These are phyloP conservation scores for Ganoderma lucidum DNA, from an alignment of 1,284 basidiomycete species.

Conservation along the genomic window DNA sequence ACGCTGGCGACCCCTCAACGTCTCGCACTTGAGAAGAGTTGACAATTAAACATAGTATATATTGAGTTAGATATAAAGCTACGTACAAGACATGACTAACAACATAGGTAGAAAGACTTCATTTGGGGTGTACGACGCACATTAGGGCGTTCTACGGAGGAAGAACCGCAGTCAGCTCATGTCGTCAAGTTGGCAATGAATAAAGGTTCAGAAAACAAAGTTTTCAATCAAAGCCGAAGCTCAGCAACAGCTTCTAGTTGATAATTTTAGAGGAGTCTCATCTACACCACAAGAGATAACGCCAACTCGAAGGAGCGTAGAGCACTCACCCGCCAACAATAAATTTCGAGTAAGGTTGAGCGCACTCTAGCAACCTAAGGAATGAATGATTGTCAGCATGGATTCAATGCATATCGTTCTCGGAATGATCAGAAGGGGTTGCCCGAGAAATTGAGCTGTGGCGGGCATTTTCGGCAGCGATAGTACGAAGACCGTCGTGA, in stretches of 20 bases:
- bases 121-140: not conserved
- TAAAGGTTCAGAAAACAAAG: slow-evolving; percentile 31
- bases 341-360: not conserved
- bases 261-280: slow-evolving; percentile 55
- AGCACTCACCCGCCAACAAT: slow-evolving; percentile 4
- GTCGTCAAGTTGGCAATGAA: not conserved
- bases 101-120: not conserved
- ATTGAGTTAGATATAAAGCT: not conserved
- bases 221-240: slow-evolving; percentile 67
- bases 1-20: too few relatives aligned
- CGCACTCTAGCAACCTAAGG: slow-evolving; percentile 4
- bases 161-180: not conserved
- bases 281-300: slow-evolving; percentile 39
- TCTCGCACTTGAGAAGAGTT: not conserved
- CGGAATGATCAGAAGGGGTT: slow-evolving; percentile 68
- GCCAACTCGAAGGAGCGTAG: slow-evolving; percentile 2
- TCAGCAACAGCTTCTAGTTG: slow-evolving; percentile 90
- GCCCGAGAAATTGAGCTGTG: slow-evolving; percentile 87
- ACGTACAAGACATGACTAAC: not conserved
- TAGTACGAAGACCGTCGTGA: slow-evolving; percentile 92
- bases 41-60: not conserved
- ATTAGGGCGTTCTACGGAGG: not conserved
- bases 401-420: slow-evolving; percentile 1
- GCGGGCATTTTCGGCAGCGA: slow-evolving; percentile 87
- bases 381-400: slow-evolving; percentile 19